phyloP scores from a whole-genome alignment of 2,329 filamentous ascomycete genomes.

The Alternaria conjuncta region DNA sequence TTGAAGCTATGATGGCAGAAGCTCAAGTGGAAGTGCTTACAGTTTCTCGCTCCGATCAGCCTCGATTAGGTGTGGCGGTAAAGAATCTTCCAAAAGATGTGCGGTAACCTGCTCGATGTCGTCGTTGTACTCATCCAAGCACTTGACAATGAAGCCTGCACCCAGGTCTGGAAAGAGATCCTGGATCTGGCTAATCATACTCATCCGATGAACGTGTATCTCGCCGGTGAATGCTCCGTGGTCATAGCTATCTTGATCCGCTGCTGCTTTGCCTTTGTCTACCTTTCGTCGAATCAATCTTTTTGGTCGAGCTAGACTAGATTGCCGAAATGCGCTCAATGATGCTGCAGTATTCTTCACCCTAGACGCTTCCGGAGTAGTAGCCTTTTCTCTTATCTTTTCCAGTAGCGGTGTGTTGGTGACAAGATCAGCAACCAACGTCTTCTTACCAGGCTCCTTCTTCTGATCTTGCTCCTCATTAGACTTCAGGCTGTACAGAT shows the following conservation, averaged over 20 bases:
- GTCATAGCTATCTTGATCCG: conserved; percentile 42
- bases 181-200: conserved; percentile 86
- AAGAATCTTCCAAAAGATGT: conserved; percentile 77
- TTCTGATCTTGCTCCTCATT: conserved; percentile 68
- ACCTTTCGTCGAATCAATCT: conserved; percentile 63
- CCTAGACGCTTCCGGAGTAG: conserved; percentile 59
- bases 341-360: conserved; percentile 66
- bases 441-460: conserved; percentile 52
- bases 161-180: conserved; percentile 91
- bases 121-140: conserved; percentile 80
- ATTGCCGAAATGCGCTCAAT: conserved; percentile 63
- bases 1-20: neutral
- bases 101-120: conserved; percentile 80
- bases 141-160: conserved; percentile 77
- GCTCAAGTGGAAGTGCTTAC: conserved; percentile 41
- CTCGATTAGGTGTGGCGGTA: conserved; percentile 71
- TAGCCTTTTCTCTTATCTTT: conserved; percentile 64
- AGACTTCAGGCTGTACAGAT: conserved; percentile 79
- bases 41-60: conserved; percentile 70
- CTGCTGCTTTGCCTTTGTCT: conserved; percentile 69
- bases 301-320: conserved; percentile 60
- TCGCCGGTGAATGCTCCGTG: conserved; percentile 49
- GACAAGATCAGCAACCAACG: conserved; percentile 81
- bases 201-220: conserved; percentile 81
- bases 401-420: conserved; percentile 78